A percentile compares a stretch with the other conserved stretches of the same genome.
These are phyloP conservation scores for Tephrocybe sp. DNA, from an alignment of 768 basidiomycete species.

Conservation along the genomic window DNA sequence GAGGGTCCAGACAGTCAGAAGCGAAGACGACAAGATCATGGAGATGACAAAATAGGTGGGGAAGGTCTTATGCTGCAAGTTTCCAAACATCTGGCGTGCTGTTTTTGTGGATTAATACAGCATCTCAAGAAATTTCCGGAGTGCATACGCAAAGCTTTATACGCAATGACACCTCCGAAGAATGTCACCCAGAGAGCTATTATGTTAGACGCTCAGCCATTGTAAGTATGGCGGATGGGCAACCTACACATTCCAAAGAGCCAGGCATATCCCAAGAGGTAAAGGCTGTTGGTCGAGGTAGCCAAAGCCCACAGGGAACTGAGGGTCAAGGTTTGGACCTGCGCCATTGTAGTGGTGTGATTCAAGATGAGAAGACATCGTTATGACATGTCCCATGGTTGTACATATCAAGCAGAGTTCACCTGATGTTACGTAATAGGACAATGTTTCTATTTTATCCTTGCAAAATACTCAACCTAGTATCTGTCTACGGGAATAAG, in stretches of 20 bases:
- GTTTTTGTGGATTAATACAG: constrained; percentile 1
- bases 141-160: constrained; percentile 54
- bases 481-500: constrained; percentile 27
- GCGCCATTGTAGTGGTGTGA: constrained; percentile 25
- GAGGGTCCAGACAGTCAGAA: constrained; percentile 59
- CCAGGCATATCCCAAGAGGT: constrained; percentile 60
- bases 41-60: constrained; percentile 73
- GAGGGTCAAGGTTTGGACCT: constrained; percentile 36
- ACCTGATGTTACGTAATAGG: constrained; percentile 12
- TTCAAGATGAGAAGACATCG: background rate
- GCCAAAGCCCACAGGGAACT: constrained; percentile 31
- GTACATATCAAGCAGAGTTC: too few relatives aligned
- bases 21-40: constrained; percentile 49
- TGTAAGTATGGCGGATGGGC: background rate
- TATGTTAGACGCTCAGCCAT: background rate
- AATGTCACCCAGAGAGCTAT: constrained; percentile 64
- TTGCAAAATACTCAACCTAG: constrained; percentile 9
- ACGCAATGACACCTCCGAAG: constrained; percentile 69
- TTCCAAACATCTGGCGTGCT: constrained; percentile 74
- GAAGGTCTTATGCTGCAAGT: constrained; percentile 73
- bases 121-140: background rate
- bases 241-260: constrained; percentile 71
- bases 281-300: constrained; percentile 38
- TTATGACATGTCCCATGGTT: too few relatives aligned
- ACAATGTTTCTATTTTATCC: constrained; percentile 11